A percentile compares a stretch with the other conserved stretches of the same genome.
phyloP scores from a whole-genome alignment of 2,329 filamentous ascomycete genomes.

The Neofusicoccum sp. region DNA sequence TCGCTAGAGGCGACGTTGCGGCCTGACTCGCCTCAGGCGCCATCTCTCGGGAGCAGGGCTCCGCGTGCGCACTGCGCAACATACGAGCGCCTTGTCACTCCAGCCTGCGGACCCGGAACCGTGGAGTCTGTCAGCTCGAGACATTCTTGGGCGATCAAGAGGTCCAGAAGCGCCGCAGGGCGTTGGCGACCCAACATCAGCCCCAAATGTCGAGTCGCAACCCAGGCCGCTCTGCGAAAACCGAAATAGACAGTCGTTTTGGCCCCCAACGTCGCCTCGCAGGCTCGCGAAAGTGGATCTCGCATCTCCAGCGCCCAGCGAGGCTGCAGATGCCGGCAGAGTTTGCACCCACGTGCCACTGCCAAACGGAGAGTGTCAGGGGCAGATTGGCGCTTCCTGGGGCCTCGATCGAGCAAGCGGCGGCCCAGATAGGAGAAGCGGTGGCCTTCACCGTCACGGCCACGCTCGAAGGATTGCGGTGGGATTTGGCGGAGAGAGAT shows the following conservation, averaged over 20 bases:
- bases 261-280: not conserved
- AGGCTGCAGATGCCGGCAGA: not conserved
- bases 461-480: not conserved
- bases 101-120: not conserved
- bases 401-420: not conserved
- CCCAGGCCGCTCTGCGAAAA: too few relatives aligned
- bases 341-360: slow-evolving; percentile 11
- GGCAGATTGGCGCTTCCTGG: not conserved
- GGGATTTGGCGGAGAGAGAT: not conserved
- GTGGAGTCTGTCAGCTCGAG: slow-evolving; percentile 6
- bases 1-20: not conserved
- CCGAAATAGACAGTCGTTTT: not conserved
- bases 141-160: slow-evolving; percentile 1
- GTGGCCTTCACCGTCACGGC: not conserved
- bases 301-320: not conserved
- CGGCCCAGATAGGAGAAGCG: not conserved
- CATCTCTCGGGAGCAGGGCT: not conserved
- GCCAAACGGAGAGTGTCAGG: slow-evolving; percentile 7
- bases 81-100: slow-evolving; percentile 9
- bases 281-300: not conserved
- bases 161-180: not conserved
- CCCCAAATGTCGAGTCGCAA: slow-evolving; percentile 10
- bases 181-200: not conserved
- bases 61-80: slow-evolving; percentile 12
- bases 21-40: not conserved